phyloP scores from a whole-genome alignment of 495 filamentous ascomycete species.

The Astrocystis sublimbata region DNA sequence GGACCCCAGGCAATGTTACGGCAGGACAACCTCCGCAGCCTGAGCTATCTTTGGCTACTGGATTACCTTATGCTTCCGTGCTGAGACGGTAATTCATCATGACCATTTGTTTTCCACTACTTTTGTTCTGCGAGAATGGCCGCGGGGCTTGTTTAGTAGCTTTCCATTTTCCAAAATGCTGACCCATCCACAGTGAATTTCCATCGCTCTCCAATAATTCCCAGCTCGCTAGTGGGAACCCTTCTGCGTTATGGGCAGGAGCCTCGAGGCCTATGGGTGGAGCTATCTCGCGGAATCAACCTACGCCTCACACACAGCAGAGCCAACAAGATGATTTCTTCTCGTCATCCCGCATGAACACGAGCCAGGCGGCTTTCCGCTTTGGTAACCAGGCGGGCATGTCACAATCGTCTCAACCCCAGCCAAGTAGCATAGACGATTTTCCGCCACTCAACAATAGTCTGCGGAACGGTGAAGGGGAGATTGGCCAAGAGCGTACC shows the following conservation, averaged over 20 bases:
- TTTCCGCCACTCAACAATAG: slow-evolving; percentile 72
- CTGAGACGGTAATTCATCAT: slow-evolving; percentile 14
- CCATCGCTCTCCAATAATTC: slow-evolving; percentile 73
- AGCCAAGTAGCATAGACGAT: slow-evolving; percentile 72
- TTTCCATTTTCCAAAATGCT: slow-evolving; percentile 1
- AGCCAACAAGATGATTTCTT: slow-evolving; percentile 61
- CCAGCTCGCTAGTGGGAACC: slow-evolving; percentile 55
- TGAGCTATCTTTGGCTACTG: background rate
- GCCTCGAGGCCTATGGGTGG: slow-evolving; percentile 49
- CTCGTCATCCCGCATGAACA: slow-evolving; percentile 56
- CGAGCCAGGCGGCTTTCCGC: slow-evolving; percentile 61
- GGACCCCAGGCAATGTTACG: too few relatives aligned
- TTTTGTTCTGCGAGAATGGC: too few relatives aligned
- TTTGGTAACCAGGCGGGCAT: slow-evolving; percentile 54
- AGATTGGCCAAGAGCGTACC: slow-evolving; percentile 67
- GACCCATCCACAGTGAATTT: slow-evolving; percentile 65
- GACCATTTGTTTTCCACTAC: background rate
- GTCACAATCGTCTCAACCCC: slow-evolving; percentile 63
- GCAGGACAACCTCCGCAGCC: background rate
- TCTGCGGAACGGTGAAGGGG: slow-evolving; percentile 64
- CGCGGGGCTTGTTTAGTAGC: background rate
- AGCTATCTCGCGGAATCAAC: slow-evolving; percentile 67
- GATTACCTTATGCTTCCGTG: slow-evolving; percentile 16
- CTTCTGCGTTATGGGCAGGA: slow-evolving; percentile 60
- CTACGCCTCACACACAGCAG: slow-evolving; percentile 53